Conservation (phyloP, 2,329 filamentous ascomycete genomes). For the Pseudovirgaria hyperparasitica region DNA sequence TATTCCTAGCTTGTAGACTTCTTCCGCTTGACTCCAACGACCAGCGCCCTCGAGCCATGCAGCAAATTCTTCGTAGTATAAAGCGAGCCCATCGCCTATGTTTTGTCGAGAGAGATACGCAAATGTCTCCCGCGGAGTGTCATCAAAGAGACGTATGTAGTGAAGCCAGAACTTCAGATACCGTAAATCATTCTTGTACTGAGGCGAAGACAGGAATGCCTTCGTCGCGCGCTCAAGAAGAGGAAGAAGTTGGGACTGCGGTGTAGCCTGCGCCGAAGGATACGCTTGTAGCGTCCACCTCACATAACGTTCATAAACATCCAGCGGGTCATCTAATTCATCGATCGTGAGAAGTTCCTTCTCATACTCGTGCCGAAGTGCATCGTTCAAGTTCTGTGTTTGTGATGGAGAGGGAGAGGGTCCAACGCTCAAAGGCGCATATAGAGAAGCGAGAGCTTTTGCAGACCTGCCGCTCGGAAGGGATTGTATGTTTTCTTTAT, state of each 20-base stretch:
- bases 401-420: slow-evolving; percentile 47
- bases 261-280: slow-evolving; percentile 81
- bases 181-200: slow-evolving; percentile 90
- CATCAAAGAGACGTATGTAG: slow-evolving; percentile 86
- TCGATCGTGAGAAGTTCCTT: slow-evolving; percentile 63
- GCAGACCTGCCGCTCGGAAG: slow-evolving; percentile 82
- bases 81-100: slow-evolving; percentile 73
- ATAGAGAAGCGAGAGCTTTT: slow-evolving; percentile 71
- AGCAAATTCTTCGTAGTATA: slow-evolving; percentile 96
- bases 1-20: slow-evolving; percentile 83
- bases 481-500: slow-evolving; percentile 97
- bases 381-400: slow-evolving; percentile 65
- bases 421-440: slow-evolving; percentile 47
- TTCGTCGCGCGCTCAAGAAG: slow-evolving; percentile 90
- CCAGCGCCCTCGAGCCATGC: slow-evolving; percentile 78
- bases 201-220: slow-evolving; percentile 66
- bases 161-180: slow-evolving; percentile 90
- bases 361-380: slow-evolving; percentile 73
- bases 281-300: slow-evolving; percentile 95
- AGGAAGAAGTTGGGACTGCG: slow-evolving; percentile 77
- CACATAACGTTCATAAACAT: slow-evolving; percentile 92
- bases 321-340: slow-evolving; percentile 89
- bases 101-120: slow-evolving; percentile 79
- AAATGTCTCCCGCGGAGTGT: slow-evolving; percentile 85
- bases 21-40: slow-evolving; percentile 81